phyloP scores from a whole-genome alignment of 1,139 yeast species.

The Martiniozyma asiatica region DNA sequence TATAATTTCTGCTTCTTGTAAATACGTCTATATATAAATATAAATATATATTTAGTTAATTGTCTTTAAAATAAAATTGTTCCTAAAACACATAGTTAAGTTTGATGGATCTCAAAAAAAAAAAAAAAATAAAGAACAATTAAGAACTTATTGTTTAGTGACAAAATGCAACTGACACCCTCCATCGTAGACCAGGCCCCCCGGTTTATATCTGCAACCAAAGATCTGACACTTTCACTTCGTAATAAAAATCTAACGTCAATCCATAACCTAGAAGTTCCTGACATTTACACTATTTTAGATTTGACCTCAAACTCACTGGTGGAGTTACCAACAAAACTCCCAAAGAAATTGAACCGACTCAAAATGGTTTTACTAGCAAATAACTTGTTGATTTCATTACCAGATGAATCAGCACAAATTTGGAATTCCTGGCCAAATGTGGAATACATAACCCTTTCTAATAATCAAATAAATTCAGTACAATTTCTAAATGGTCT shows the following conservation, averaged over 20 bases:
- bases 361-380: conserved; percentile 44
- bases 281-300: conserved; percentile 37
- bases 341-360: conserved; percentile 21
- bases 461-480: conserved; percentile 5
- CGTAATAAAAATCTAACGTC: conserved; percentile 17
- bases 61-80: no score
- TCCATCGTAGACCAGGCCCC: conserved; percentile 38
- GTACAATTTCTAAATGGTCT: conserved; percentile 24
- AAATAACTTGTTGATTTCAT: conserved; percentile 37
- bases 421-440: conserved; percentile 1
- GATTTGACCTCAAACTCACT: no score
- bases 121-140: no score
- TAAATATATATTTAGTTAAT: no score
- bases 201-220: conserved; percentile 33
- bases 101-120: no score
- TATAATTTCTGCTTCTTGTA: no score
- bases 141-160: no score
- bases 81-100: no score
- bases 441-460: no score
- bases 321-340: no score
- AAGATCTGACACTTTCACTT: conserved; percentile 32
- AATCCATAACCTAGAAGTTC: conserved; percentile 7
- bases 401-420: conserved; percentile 5
- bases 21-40: no score
- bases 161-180: conserved; percentile 46